Conservation (phyloP, 2,329 filamentous ascomycete species). For the Dactylellina drechsleri region DNA sequence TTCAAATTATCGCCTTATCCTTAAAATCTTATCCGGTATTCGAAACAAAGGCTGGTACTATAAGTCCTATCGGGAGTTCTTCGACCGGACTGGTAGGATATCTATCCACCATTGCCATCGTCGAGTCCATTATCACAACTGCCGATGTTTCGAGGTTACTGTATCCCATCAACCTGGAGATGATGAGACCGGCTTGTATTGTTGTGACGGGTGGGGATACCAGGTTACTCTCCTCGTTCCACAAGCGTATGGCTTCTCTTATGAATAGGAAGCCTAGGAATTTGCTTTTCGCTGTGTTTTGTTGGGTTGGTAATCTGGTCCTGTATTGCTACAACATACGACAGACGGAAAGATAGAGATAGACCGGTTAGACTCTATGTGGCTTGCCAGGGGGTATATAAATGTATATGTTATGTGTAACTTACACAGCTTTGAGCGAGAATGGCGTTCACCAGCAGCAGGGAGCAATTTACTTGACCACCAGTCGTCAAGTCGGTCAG, state of each 20-base stretch:
- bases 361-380: background rate
- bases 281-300: background rate
- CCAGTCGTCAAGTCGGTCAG: background rate
- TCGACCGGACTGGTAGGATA: too few species aligned
- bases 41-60: too few species aligned
- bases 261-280: background rate
- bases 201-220: background rate
- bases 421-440: conserved; percentile 7
- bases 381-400: too few species aligned
- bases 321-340: background rate
- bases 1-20: too few species aligned
- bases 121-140: background rate
- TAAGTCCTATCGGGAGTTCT: too few species aligned
- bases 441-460: background rate
- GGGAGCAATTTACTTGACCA: background rate
- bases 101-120: background rate
- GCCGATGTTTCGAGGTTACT: background rate
- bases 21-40: too few species aligned
- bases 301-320: background rate
- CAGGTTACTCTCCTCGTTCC: background rate
- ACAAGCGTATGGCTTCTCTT: background rate
- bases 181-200: conserved; percentile 1
- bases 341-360: background rate
- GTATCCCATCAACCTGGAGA: background rate
- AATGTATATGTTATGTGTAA: too few species aligned